Evolutionary conservation across 805 yeast genomes (phyloP).

Genomic region (Schwanniomyces sp.): DNA sequence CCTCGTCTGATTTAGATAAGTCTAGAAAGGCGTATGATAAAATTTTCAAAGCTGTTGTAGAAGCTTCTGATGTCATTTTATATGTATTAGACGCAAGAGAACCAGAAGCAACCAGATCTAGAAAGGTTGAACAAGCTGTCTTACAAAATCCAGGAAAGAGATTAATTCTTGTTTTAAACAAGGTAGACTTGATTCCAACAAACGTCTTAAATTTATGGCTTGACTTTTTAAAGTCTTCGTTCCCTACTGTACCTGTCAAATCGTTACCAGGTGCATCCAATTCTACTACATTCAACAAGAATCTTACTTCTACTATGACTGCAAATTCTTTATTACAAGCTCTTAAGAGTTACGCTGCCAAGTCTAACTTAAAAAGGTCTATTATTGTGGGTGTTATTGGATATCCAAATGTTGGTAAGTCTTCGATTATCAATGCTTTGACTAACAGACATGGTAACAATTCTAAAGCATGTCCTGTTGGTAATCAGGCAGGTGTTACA

Average conservation of each 20-base stretch:
- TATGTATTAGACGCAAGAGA: slow-evolving; percentile 98
- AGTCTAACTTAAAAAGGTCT: slow-evolving; percentile 82
- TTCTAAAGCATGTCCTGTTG: slow-evolving; percentile 87
- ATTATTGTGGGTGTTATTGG: slow-evolving; percentile 95
- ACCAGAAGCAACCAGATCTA: slow-evolving; percentile 92
- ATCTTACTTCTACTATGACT: slow-evolving; percentile 67
- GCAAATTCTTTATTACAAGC: slow-evolving; percentile 75
- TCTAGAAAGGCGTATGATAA: slow-evolving; percentile 92
- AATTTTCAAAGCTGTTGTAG: slow-evolving; percentile 90
- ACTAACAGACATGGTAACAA: slow-evolving; percentile 76
- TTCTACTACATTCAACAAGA: slow-evolving; percentile 67
- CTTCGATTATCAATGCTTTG: slow-evolving; percentile 88
- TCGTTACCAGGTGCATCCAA: slow-evolving; percentile 77
- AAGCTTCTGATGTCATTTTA: slow-evolving; percentile 84
- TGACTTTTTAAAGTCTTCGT: slow-evolving; percentile 69
- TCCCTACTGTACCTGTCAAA: slow-evolving; percentile 90
- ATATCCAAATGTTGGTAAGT: slow-evolving; percentile 90
- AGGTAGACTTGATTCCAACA: slow-evolving; percentile 90
- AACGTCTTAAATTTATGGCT: slow-evolving; percentile 83
- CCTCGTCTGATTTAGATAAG: slow-evolving; percentile 55
- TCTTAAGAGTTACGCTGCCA: slow-evolving; percentile 80
- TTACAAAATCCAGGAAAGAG: slow-evolving; percentile 79
- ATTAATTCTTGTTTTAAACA: slow-evolving; percentile 81
- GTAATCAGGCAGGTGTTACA: slow-evolving; percentile 97
- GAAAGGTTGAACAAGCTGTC: slow-evolving; percentile 87